Percentiles rank a stretch among this genome's conserved stretches.
phyloP scores from a whole-genome alignment of 345 rosid genomes.

The Boechera stricta region DNA sequence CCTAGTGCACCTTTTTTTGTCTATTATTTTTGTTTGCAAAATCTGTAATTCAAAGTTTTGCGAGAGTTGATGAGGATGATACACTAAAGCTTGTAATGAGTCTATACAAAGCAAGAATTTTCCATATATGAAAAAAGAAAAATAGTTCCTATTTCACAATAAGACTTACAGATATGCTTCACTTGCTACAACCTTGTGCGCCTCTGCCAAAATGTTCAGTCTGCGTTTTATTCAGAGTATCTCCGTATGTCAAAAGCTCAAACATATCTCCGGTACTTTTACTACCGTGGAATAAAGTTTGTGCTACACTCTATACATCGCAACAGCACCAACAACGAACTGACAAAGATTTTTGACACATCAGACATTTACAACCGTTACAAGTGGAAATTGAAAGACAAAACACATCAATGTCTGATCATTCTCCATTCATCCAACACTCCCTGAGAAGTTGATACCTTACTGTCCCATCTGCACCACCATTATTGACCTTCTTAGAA shows the following conservation, averaged over 20 bases:
- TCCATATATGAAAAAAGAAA: background rate
- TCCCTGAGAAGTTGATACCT: constrained; percentile 85
- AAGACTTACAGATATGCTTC: background rate
- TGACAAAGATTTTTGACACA: constrained; percentile 13
- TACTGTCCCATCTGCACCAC: constrained; percentile 37
- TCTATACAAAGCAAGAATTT: constrained; percentile 7
- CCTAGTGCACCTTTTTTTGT: background rate
- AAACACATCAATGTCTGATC: constrained; percentile 25
- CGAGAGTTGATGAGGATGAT: constrained; percentile 19
- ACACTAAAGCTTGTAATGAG: constrained; percentile 39
- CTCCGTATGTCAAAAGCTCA: background rate
- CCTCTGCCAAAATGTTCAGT: background rate
- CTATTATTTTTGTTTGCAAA: background rate
- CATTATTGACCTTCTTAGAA: constrained; percentile 28
- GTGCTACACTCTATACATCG: constrained; percentile 19
- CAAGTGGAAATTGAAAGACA: background rate
- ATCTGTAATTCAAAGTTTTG: constrained; percentile 40
- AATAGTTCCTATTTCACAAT: background rate
- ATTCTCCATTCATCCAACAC: constrained; percentile 71
- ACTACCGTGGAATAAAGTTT: background rate
- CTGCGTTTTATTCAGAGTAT: background rate
- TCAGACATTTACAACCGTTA: constrained; percentile 16
- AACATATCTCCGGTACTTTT: background rate
- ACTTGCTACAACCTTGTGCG: background rate
- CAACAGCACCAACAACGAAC: constrained; percentile 4